phyloP scores from a whole-genome alignment of 352 stramenopile genomes.

The Globisporangium nunn region DNA sequence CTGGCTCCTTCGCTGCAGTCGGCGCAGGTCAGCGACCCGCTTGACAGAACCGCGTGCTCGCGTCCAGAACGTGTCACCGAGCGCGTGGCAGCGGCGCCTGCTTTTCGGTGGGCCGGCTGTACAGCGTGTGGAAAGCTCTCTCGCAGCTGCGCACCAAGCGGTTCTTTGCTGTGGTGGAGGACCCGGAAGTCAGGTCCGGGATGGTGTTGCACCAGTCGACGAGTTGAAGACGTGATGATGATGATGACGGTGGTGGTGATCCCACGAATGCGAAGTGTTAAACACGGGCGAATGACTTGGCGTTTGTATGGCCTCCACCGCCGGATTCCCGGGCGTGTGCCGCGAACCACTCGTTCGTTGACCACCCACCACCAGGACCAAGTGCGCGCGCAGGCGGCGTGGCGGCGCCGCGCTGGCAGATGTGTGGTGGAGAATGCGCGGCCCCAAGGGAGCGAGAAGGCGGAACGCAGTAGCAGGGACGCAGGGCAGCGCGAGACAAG shows the following conservation, averaged over 20 bases:
- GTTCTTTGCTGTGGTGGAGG: too few relatives aligned
- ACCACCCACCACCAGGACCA: neutral
- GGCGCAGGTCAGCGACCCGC: too few relatives aligned
- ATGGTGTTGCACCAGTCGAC: neutral
- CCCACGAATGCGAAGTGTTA: neutral
- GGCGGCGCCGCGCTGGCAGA: neutral
- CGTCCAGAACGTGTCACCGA: constrained; percentile 7
- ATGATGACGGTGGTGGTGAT: too few relatives aligned
- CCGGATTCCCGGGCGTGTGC: constrained; percentile 11
- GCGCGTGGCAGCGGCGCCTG: neutral
- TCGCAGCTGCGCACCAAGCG: neutral
- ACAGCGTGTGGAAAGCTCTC: too few relatives aligned
- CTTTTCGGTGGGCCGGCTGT: neutral
- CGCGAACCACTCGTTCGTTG: constrained; percentile 12
- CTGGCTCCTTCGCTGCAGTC: too few relatives aligned
- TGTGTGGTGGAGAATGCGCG: neutral
- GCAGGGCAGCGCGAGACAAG: too few relatives aligned
- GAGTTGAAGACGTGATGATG: neutral
- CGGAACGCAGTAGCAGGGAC: too few relatives aligned
- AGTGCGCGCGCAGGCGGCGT: neutral
- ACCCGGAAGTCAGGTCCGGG: neutral
- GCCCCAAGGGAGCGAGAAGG: neutral
- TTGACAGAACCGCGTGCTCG: neutral
- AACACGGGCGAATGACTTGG: neutral
- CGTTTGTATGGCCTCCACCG: neutral